Percentiles rank a stretch among this genome's conserved stretches.
Evolutionary conservation across 306 rosid species (phyloP).

Genomic region (Cucurbita argyrosperma): DNA sequence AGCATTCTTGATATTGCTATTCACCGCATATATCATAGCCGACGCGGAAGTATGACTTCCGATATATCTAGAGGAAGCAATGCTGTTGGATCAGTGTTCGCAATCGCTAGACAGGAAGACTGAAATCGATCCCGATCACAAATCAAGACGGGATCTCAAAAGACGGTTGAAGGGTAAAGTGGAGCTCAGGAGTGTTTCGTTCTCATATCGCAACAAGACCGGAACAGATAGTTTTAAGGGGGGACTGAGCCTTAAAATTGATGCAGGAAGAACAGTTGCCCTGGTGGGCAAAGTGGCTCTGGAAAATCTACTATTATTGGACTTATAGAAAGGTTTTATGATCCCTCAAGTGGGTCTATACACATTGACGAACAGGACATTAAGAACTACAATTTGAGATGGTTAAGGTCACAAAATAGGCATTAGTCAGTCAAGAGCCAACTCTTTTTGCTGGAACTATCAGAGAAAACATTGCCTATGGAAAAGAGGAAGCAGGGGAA

Average conservation of each 20-base stretch:
- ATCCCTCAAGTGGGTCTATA: slow-evolving; percentile 53
- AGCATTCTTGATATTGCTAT: slow-evolving; percentile 63
- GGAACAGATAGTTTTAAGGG: slow-evolving; percentile 59
- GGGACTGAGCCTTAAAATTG: slow-evolving; percentile 54
- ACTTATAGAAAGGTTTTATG: slow-evolving; percentile 75
- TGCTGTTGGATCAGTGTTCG: slow-evolving; percentile 60
- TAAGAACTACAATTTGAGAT: slow-evolving; percentile 48
- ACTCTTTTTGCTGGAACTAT: slow-evolving; percentile 66
- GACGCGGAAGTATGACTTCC: slow-evolving; percentile 92
- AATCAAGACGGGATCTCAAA: slow-evolving; percentile 31
- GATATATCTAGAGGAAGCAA: slow-evolving; percentile 69
- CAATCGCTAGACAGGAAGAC: slow-evolving; percentile 56
- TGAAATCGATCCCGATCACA: slow-evolving; percentile 54
- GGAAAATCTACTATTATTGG: slow-evolving; percentile 88
- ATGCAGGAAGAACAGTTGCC: slow-evolving; percentile 59
- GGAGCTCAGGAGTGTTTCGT: slow-evolving; percentile 52
- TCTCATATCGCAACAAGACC: slow-evolving; percentile 82
- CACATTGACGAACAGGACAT: slow-evolving; percentile 71
- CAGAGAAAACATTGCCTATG: slow-evolving; percentile 61
- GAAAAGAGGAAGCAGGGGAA: slow-evolving; percentile 53
- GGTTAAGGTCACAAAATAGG: slow-evolving; percentile 67
- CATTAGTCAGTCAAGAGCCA: slow-evolving; percentile 74
- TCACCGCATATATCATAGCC: slow-evolving; percentile 70
- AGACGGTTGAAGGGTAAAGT: slow-evolving; percentile 42
- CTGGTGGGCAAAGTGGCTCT: slow-evolving; percentile 65